Base-by-base conservation (phyloP, 495 filamentous ascomycete genomes). In the Cairneyella variabilis region DNA sequence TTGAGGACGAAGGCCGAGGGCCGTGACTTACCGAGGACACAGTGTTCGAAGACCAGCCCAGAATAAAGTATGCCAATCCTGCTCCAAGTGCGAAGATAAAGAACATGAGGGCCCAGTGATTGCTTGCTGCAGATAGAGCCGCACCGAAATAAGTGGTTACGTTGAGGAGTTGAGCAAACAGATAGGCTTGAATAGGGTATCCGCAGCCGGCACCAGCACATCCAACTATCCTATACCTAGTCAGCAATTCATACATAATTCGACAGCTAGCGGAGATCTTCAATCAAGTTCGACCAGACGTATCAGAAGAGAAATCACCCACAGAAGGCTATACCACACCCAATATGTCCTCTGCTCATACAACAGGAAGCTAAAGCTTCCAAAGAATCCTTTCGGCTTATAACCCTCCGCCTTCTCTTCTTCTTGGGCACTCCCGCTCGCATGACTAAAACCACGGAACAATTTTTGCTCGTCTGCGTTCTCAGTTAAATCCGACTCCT, bases 101-200 rank as follows among this genome's bases (percentile, higher is more conserved):
- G 60, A 86, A 86, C 77, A 84, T 84, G 26, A 86, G 58, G 14
- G 81, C 75, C 82, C 82, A 88, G 52, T 86, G 85, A 45, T 74
- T 75, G 20, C 71, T 76, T 1, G 68, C 53, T 2, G 53, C 56
- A 22, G 63, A 51, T 16, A 83, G 65, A 42, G 65, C 59, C 1
- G 69, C 57, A 7, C 67, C 68, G 12, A 20, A 27, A 22, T 69
- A 69, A 5, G 67, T 54, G 28, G 80, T 78, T 2, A 74, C 69
- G 0, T 66, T 69, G n/a, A 80, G 64, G 12, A 75, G 62, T 3
- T 70, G 67, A 9, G 75, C 75, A 44, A 80, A 78, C 26, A 80
- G 57, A 45, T 72, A 75, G 8, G 77, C 69, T 41, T 78, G 76
- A 5, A 77, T 62, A 7, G 78, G 71, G 22, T 73, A 63, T 28